These are phyloP conservation scores for Aspergillus oerlinghausenensis DNA, from an alignment of 2,329 filamentous ascomycete species.

Conservation along the genomic window DNA sequence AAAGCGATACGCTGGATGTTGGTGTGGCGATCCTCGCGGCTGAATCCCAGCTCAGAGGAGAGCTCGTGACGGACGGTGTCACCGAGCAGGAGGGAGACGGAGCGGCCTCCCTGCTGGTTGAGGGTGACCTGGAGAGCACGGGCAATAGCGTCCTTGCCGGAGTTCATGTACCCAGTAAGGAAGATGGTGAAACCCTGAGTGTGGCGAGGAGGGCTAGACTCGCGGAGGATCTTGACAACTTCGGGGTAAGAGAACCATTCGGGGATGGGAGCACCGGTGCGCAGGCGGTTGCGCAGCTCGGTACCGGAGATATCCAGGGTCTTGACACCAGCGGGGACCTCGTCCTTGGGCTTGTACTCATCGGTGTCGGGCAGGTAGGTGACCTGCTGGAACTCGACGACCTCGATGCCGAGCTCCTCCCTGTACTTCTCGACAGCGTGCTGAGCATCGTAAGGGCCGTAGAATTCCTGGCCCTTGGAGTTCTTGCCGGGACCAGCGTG, in stretches of 20 bases:
- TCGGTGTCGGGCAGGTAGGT: constrained; percentile 96
- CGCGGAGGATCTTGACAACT: constrained; percentile 91
- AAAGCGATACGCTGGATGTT: constrained; percentile 97
- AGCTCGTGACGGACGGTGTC: constrained; percentile 93
- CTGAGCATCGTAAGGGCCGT: constrained; percentile 97
- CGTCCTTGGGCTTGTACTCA: constrained; percentile 90
- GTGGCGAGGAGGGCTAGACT: constrained; percentile 88
- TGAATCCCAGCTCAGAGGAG: constrained; percentile 93
- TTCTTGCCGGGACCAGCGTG: constrained; percentile 98
- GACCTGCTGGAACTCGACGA: constrained; percentile 99
- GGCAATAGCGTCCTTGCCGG: constrained; percentile 93
- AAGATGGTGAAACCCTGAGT: constrained; percentile 98
- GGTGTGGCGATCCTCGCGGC: constrained; percentile 81
- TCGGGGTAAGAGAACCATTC: constrained; percentile 99
- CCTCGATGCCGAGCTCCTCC: constrained; percentile 94
- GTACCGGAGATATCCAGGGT: constrained; percentile 84
- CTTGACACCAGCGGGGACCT: constrained; percentile 76
- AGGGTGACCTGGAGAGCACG: constrained; percentile 93
- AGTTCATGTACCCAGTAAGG: constrained; percentile 95
- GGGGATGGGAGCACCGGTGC: constrained; percentile 89
- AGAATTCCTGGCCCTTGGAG: constrained; percentile 94
- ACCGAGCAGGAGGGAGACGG: constrained; percentile 88
- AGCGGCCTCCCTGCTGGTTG: constrained; percentile 94
- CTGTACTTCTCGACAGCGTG: constrained; percentile 94
- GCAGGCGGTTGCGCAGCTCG: constrained; percentile 87